Conservation (phyloP, 225 moss, liverwort and hornwort species). For the Bryoerythrophyllum caledonicum region DNA sequence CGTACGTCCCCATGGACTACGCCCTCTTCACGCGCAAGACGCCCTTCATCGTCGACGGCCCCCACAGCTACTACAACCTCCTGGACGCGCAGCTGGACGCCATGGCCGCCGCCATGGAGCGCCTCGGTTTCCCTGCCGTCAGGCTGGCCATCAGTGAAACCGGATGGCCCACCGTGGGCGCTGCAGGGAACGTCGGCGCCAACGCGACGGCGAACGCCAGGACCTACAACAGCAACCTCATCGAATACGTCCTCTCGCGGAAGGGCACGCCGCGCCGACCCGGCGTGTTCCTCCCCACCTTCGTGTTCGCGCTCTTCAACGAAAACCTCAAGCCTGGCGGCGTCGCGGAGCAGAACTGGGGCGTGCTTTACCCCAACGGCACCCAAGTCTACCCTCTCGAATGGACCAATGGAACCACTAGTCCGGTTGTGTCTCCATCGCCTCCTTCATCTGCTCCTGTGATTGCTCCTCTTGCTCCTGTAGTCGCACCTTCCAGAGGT, state of each 20-base stretch:
- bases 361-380: constrained; percentile 45
- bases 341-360: constrained; percentile 55
- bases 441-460: neutral
- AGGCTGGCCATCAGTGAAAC: constrained; percentile 74
- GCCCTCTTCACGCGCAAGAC: constrained; percentile 55
- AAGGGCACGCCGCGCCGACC: constrained; percentile 54
- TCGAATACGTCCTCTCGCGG: constrained; percentile 19
- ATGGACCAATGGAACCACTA: constrained; percentile 2
- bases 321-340: constrained; percentile 55
- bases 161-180: constrained; percentile 77
- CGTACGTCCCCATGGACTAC: constrained; percentile 57
- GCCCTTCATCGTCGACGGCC: constrained; percentile 52
- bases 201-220: constrained; percentile 33
- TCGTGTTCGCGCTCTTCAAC: constrained; percentile 51
- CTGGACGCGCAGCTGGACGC: constrained; percentile 83
- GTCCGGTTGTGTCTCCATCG: neutral
- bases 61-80: constrained; percentile 53
- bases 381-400: constrained; percentile 40
- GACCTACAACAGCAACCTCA: constrained; percentile 39
- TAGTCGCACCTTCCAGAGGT: too few relatives aligned
- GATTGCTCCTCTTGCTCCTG: neutral
- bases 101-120: constrained; percentile 58
- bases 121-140: constrained; percentile 48
- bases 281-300: constrained; percentile 53
- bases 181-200: constrained; percentile 41